These are phyloP conservation scores for Cyclostephanos tholiformis DNA, from an alignment of 108 stramenopile species.

Conservation along the genomic window DNA sequence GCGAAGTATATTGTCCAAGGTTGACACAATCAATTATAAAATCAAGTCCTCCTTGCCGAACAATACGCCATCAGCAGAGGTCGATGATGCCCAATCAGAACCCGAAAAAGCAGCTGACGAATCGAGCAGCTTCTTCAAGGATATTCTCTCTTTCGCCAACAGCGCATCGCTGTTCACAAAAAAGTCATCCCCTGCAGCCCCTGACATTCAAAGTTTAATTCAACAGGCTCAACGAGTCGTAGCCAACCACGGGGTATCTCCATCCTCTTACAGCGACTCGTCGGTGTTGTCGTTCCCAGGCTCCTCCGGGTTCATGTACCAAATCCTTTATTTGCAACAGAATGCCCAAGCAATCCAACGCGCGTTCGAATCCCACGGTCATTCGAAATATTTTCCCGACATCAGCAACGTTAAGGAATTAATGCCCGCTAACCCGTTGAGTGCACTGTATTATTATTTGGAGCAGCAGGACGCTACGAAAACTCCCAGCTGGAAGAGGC, in stretches of 20 bases:
- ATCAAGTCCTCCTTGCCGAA: slow-evolving; percentile 20
- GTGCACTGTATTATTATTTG: slow-evolving; percentile 63
- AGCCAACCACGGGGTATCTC: slow-evolving; percentile 5
- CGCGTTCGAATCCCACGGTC: slow-evolving; percentile 31
- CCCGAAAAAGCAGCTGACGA: slow-evolving; percentile 1
- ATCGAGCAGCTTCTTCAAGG: slow-evolving; percentile 3
- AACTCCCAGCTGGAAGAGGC: slow-evolving; percentile 81
- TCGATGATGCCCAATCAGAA: not conserved
- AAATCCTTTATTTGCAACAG: slow-evolving; percentile 37
- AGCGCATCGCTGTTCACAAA: slow-evolving; percentile 21
- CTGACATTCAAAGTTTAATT: slow-evolving; percentile 35
- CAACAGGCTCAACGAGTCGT: slow-evolving; percentile 41
- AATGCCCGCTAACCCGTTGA: slow-evolving; percentile 10
- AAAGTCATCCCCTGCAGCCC: slow-evolving; percentile 22
- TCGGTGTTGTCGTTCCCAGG: not conserved
- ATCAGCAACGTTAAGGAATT: slow-evolving; percentile 13
- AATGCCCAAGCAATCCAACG: slow-evolving; percentile 29
- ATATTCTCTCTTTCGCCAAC: slow-evolving; percentile 31
- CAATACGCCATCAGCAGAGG: not conserved
- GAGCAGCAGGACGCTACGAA: slow-evolving; percentile 73
- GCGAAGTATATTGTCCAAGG: slow-evolving; percentile 15
- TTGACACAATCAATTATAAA: not conserved
- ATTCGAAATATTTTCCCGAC: slow-evolving; percentile 13
- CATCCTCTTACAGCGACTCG: not conserved
- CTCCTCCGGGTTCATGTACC: slow-evolving; percentile 26